A percentile compares a stretch with the other conserved stretches of the same genome.
Conservation (phyloP, 2,329 filamentous ascomycete species). For the Fusarium sp. region DNA sequence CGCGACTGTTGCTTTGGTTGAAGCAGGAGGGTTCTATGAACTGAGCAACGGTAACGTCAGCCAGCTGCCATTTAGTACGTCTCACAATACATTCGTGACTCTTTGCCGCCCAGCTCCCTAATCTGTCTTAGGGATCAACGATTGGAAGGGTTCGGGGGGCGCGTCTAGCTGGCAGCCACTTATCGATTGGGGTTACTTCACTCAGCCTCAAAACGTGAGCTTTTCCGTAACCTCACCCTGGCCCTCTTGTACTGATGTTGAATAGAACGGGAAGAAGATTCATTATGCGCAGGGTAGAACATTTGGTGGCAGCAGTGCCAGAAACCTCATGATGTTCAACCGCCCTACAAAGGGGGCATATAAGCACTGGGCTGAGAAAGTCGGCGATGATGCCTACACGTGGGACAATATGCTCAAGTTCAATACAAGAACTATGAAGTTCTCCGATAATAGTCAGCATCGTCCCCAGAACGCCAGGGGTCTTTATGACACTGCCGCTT, state of each 20-base stretch:
- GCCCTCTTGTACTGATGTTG: not conserved
- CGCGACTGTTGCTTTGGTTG: not conserved
- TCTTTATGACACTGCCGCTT: not conserved
- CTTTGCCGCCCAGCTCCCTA: not conserved
- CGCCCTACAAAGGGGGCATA: not conserved
- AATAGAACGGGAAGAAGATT: not conserved
- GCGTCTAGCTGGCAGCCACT: not conserved
- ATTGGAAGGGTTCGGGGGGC: not conserved
- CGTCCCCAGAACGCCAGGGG: not conserved
- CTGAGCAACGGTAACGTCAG: constrained; percentile 2
- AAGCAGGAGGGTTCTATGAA: constrained; percentile 1
- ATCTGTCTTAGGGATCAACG: not conserved
- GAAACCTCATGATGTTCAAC: constrained; percentile 3
- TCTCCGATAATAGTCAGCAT: not conserved
- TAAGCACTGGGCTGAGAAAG: not conserved
- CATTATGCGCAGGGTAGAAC: not conserved
- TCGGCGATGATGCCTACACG: not conserved
- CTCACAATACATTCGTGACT: not conserved
- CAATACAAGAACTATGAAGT: not conserved
- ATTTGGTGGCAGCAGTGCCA: not conserved
- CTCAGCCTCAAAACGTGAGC: not conserved
- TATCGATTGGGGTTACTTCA: not conserved
- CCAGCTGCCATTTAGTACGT: not conserved
- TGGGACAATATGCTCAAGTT: constrained; percentile 1
- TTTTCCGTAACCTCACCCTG: fast-evolving